Percentiles rank a stretch among this genome's conserved stretches.
These are phyloP conservation scores for Colletotrichum somersetense DNA, from an alignment of 2,329 filamentous ascomycete genomes.

Conservation along the genomic window DNA sequence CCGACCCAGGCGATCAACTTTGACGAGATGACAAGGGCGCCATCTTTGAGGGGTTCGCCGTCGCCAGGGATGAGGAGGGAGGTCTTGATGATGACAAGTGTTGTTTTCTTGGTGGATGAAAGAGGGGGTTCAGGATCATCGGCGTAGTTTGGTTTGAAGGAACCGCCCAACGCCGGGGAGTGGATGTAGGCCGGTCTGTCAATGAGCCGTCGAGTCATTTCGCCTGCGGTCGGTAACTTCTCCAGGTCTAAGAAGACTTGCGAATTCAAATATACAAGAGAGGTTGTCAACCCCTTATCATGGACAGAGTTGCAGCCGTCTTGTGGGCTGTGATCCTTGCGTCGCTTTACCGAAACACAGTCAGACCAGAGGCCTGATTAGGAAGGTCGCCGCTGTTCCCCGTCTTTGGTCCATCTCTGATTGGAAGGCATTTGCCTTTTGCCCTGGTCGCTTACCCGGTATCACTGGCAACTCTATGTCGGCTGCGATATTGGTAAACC, in stretches of 20 bases:
- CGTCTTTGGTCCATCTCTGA: not conserved
- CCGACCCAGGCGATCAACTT: slow-evolving; percentile 58
- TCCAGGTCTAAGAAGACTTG: not conserved
- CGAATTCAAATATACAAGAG: too few relatives aligned
- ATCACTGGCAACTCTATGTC: not conserved
- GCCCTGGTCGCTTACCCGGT: not conserved
- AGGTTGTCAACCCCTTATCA: too few relatives aligned
- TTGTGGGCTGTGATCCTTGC: not conserved
- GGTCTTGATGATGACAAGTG: slow-evolving; percentile 46
- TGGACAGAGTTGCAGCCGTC: too few relatives aligned
- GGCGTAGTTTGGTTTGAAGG: slow-evolving; percentile 41
- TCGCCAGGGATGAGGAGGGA: slow-evolving; percentile 62
- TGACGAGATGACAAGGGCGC: slow-evolving; percentile 54
- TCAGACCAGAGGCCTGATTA: not conserved
- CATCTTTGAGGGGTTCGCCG: slow-evolving; percentile 56
- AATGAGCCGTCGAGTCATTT: slow-evolving; percentile 32
- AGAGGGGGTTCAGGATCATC: not conserved
- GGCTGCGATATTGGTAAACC: not conserved
- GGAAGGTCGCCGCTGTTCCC: not conserved
- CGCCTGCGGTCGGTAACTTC: not conserved
- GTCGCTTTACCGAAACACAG: not conserved
- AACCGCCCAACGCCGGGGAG: slow-evolving; percentile 49
- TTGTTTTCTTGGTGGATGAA: slow-evolving; percentile 45
- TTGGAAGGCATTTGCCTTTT: not conserved
- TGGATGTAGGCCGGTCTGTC: slow-evolving; percentile 42